A percentile compares a stretch with the other conserved stretches of the same genome.
Evolutionary conservation across 2,329 filamentous ascomycete genomes (phyloP).

Genomic region (Sarocladium oryzae): DNA sequence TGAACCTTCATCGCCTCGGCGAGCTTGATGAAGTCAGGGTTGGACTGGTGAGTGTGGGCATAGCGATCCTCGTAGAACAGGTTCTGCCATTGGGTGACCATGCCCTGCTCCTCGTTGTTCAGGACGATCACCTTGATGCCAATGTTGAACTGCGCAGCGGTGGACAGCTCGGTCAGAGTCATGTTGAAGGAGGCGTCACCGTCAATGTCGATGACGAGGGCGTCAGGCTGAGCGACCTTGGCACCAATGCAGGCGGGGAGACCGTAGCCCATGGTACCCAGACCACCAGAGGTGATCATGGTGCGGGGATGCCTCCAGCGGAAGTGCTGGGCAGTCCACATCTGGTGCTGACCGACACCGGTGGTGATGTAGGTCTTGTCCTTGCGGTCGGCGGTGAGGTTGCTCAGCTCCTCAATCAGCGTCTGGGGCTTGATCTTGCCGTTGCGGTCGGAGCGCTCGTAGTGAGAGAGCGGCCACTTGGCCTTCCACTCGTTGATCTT

Average conservation of each 20-base stretch:
- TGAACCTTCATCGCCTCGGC: slow-evolving; percentile 87
- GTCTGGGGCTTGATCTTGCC: slow-evolving; percentile 92
- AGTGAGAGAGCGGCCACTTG: slow-evolving; percentile 78
- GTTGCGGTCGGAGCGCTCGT: slow-evolving; percentile 68
- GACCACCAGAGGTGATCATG: slow-evolving; percentile 93
- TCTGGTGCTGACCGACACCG: slow-evolving; percentile 93
- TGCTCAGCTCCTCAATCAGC: slow-evolving; percentile 82
- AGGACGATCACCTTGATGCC: slow-evolving; percentile 90
- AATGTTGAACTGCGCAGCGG: slow-evolving; percentile 92
- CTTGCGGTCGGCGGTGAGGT: slow-evolving; percentile 74
- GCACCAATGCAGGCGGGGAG: slow-evolving; percentile 92
- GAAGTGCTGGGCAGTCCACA: slow-evolving; percentile 98
- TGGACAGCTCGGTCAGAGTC: slow-evolving; percentile 92
- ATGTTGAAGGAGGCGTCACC: slow-evolving; percentile 99
- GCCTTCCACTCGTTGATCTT: slow-evolving; percentile 89
- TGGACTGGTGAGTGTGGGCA: slow-evolving; percentile 86
- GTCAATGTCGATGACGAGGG: slow-evolving; percentile 90
- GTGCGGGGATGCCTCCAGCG: slow-evolving; percentile 85
- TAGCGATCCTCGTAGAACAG: slow-evolving; percentile 95
- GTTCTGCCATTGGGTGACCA: slow-evolving; percentile 98
- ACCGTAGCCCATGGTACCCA: slow-evolving; percentile 84
- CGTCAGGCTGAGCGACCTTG: slow-evolving; percentile 72
- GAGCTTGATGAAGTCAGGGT: slow-evolving; percentile 92
- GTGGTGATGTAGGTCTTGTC: slow-evolving; percentile 83
- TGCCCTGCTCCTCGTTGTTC: slow-evolving; percentile 97